Base-by-base conservation (phyloP, 169 alveolate genomes). In the Cytauxzoon felis region DNA sequence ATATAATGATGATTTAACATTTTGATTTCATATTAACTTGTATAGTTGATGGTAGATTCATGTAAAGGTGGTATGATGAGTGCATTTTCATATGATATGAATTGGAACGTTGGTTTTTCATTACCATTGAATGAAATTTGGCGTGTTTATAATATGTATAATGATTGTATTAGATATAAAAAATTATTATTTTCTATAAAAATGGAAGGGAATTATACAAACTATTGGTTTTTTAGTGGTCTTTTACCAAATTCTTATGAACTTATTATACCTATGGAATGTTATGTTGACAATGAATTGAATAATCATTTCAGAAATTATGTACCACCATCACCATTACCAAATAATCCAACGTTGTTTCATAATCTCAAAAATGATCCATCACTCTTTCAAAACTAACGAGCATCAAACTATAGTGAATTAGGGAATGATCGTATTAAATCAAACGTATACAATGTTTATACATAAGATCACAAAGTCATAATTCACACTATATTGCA, bases 111-210 rank as follows among this genome's bases (percentile, higher is more conserved):
- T 33, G 88, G 88, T 6, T 79, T 62, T 40, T 45, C 27, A 26
- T 42, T 79, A n/a, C 32, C 75, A 29, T n/a, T 47, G 1, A 52
- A 6, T 13, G 26, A 33, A 7, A 56, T 45, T 33, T 13, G 6
- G 16, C 73, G 40, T 41, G 58, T 85, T 9, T 79, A 85, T 34
- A 75, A 79, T 30, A 18, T 85, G 30, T 75, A 80, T 41, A 50
- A 69, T 66, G 91, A 85, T 40, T 85, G 91, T 61, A 75, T 43
- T 40, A 50, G 73, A 27, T 68, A 59, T 62, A 43, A 73, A 19
- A 51, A 49, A 52, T 5, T 85, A 24, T 38, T 75, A 27, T 61
- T 85, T 60, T 57, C 91, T 5, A 27, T 85, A 24, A 52, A 73
- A 26, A 42, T 85, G 19, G 66, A 66, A 33, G 80, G 52, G 9